Percentiles rank a stretch among this genome's conserved stretches.
Evolutionary conservation across 1,284 basidiomycete species (phyloP).

Genomic region (Fomitopsis schrenkii): DNA sequence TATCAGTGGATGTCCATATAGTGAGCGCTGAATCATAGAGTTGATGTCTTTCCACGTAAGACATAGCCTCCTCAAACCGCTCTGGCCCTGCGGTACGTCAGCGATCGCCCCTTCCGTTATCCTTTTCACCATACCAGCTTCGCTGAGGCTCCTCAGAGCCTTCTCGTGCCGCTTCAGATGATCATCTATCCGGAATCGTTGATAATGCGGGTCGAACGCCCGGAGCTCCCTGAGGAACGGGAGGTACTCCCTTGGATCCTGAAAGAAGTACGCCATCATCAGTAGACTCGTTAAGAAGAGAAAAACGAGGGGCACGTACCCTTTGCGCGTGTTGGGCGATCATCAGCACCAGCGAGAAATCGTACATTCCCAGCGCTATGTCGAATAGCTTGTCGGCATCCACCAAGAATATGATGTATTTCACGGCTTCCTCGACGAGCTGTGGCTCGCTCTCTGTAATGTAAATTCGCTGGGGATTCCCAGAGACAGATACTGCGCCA

Average conservation of each 20-base stretch:
- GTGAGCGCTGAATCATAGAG: conserved; percentile 73
- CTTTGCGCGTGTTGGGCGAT: conserved; percentile 97
- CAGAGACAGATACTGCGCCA: not conserved
- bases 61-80: conserved; percentile 76
- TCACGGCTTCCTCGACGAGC: conserved; percentile 92
- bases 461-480: not conserved
- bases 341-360: conserved; percentile 94
- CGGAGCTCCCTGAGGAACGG: conserved; percentile 93
- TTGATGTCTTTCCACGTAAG: conserved; percentile 78
- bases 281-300: not conserved
- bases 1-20: conserved; percentile 66
- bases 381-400: conserved; percentile 92
- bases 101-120: not conserved
- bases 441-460: conserved; percentile 61
- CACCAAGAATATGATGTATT: conserved; percentile 97
- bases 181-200: conserved; percentile 92
- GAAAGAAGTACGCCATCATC: not conserved
- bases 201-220: conserved; percentile 77
- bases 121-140: conserved; percentile 52
- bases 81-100: conserved; percentile 38
- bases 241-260: conserved; percentile 98
- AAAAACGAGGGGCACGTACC: conserved; percentile 36
- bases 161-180: conserved; percentile 76
- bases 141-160: conserved; percentile 74
- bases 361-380: conserved; percentile 97